phyloP scores from a whole-genome alignment of 1,139 yeast species.

The Candida tunisiensis region DNA sequence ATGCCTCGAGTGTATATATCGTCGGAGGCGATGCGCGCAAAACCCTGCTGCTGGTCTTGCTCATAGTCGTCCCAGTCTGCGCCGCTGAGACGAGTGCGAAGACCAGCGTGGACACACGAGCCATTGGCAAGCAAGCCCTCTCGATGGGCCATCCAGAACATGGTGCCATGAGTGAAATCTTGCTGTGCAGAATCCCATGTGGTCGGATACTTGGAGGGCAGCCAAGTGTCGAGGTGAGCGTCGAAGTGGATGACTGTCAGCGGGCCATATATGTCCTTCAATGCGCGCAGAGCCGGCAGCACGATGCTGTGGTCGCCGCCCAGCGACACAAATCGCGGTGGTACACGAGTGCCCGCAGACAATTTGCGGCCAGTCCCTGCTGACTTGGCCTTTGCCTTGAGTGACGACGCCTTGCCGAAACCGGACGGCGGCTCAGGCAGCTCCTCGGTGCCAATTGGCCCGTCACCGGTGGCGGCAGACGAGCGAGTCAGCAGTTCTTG shows the following conservation, averaged over 20 bases:
- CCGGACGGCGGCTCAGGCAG: too few species aligned
- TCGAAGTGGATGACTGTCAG: slow-evolving; percentile 59
- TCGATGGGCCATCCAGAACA: slow-evolving; percentile 61
- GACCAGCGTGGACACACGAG: slow-evolving; percentile 52
- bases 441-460: too few species aligned
- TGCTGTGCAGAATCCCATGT: slow-evolving; percentile 42
- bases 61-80: slow-evolving; percentile 35
- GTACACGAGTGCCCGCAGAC: slow-evolving; percentile 3
- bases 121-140: slow-evolving; percentile 43
- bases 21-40: slow-evolving; percentile 47
- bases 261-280: slow-evolving; percentile 41
- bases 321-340: slow-evolving; percentile 47
- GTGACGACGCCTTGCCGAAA: too few species aligned
- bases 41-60: slow-evolving; percentile 50
- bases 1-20: slow-evolving; percentile 38
- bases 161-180: slow-evolving; percentile 61
- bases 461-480: slow-evolving; percentile 5
- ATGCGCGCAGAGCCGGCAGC: slow-evolving; percentile 51
- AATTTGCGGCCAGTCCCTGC: slow-evolving; percentile 1
- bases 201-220: slow-evolving; percentile 46
- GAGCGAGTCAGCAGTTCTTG: slow-evolving; percentile 32
- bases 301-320: slow-evolving; percentile 72
- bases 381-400: too few species aligned
- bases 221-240: slow-evolving; percentile 71
- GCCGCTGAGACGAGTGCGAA: slow-evolving; percentile 53